phyloP scores from a whole-genome alignment of 768 basidiomycete genomes.

The Lentinula guzmanii region DNA sequence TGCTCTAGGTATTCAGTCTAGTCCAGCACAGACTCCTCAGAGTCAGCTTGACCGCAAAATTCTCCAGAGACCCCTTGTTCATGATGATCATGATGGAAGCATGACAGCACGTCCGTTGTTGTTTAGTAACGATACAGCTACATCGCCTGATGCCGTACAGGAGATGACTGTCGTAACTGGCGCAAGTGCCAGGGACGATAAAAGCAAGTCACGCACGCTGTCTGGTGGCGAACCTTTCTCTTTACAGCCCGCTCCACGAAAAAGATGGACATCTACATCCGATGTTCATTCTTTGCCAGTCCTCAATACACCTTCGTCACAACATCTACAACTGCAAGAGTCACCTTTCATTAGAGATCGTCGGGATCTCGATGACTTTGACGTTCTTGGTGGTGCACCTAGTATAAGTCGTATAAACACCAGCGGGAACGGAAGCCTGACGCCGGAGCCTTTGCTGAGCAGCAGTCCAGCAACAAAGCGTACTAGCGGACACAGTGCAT shows the following conservation, averaged over 20 bases:
- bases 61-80: slow-evolving; percentile 8
- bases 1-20: not conserved
- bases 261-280: slow-evolving; percentile 8
- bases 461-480: not conserved
- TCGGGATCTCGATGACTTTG: slow-evolving; percentile 1
- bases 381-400: slow-evolving; percentile 3
- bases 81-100: slow-evolving; percentile 15
- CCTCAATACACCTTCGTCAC: not conserved
- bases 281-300: not conserved
- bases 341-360: slow-evolving; percentile 2
- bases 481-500: not conserved
- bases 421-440: not conserved
- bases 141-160: not conserved
- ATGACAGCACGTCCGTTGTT: not conserved
- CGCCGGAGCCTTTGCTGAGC: not conserved
- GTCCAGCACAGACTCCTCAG: slow-evolving; percentile 13
- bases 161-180: not conserved
- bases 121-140: not conserved
- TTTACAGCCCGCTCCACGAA: slow-evolving; percentile 27
- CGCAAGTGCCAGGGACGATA: not conserved
- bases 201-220: slow-evolving; percentile 23
- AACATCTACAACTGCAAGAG: not conserved
- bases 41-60: slow-evolving; percentile 32
- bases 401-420: slow-evolving; percentile 2
- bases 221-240: slow-evolving; percentile 22